A percentile compares a stretch with the other conserved stretches of the same genome.
phyloP scores from a whole-genome alignment of 2,329 filamentous ascomycete species.

The Aspergillus clavatus region DNA sequence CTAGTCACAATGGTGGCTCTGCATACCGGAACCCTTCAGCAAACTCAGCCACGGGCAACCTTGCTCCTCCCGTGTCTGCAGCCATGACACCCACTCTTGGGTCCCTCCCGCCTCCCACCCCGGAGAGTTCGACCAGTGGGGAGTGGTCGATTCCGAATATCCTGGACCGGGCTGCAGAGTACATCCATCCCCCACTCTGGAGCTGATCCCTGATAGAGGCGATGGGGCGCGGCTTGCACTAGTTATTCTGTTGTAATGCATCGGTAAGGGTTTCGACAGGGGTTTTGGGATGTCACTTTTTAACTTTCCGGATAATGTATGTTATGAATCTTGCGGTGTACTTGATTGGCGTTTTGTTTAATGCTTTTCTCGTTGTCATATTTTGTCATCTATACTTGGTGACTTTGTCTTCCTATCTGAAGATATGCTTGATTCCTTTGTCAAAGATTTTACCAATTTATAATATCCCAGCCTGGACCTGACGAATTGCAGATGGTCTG shows the following conservation, averaged over 20 bases:
- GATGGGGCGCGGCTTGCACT: not conserved
- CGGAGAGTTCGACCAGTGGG: slow-evolving; percentile 44
- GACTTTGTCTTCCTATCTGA: too few relatives aligned
- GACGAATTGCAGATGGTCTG: too few relatives aligned
- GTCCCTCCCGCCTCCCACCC: slow-evolving; percentile 43
- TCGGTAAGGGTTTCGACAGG: slow-evolving; percentile 1
- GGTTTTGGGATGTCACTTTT: not conserved
- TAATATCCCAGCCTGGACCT: too few relatives aligned
- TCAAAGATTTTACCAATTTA: too few relatives aligned
- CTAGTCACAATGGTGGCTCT: slow-evolving; percentile 14
- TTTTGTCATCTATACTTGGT: too few relatives aligned
- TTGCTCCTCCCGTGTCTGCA: slow-evolving; percentile 17
- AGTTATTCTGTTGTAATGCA: slow-evolving; percentile 1
- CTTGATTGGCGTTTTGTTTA: too few relatives aligned
- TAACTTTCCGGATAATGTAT: not conserved
- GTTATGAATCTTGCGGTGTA: too few relatives aligned
- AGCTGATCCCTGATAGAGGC: slow-evolving; percentile 16
- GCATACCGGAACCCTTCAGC: slow-evolving; percentile 18
- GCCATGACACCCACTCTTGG: slow-evolving; percentile 32
- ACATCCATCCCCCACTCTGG: slow-evolving; percentile 46
- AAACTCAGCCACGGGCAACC: slow-evolving; percentile 10
- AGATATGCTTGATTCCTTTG: too few relatives aligned
- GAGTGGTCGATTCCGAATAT: slow-evolving; percentile 45
- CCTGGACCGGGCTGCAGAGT: slow-evolving; percentile 44
- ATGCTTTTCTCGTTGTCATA: too few relatives aligned